A percentile compares a stretch with the other conserved stretches of the same genome.
Conservation (phyloP, 2,329 filamentous ascomycete genomes). For the Curvularia sp. region DNA sequence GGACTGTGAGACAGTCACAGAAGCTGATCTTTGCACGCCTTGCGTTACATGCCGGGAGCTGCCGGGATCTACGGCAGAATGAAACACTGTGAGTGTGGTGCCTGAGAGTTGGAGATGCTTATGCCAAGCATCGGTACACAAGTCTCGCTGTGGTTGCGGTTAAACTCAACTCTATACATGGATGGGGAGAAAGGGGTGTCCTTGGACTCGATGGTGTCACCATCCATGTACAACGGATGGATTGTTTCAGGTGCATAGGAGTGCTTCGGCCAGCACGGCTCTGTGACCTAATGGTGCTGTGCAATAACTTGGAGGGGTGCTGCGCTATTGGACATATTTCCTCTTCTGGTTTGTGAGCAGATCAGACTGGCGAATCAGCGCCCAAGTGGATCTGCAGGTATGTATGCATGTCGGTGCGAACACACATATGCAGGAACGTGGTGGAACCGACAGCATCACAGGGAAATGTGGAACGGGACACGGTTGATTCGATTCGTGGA, state of each 20-base stretch:
- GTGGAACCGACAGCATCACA: background rate
- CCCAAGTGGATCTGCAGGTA: conserved; percentile 4
- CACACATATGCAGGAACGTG: conserved; percentile 16
- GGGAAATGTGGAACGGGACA: conserved; percentile 10
- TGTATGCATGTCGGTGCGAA: conserved; percentile 4
- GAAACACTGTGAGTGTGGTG: background rate
- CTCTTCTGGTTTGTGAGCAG: background rate
- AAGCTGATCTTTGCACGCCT: conserved; percentile 7
- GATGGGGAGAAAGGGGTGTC: background rate
- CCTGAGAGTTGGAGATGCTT: background rate
- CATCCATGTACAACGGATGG: conserved; percentile 8
- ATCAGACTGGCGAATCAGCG: background rate
- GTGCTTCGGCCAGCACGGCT: conserved; percentile 3
- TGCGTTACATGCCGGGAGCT: conserved; percentile 4
- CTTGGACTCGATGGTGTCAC: conserved; percentile 12
- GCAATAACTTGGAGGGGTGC: conserved; percentile 1
- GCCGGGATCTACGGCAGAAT: conserved; percentile 9
- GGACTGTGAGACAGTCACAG: conserved; percentile 12
- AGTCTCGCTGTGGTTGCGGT: background rate
- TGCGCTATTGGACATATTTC: conserved; percentile 1
- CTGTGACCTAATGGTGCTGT: conserved; percentile 1
- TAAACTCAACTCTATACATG: conserved; percentile 1
- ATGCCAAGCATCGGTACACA: background rate
- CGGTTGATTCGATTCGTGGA: conserved; percentile 7
- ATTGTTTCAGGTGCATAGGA: conserved; percentile 10